phyloP scores from a whole-genome alignment of 192 early-diverging fungal species.

The Entrophospora sp. region DNA sequence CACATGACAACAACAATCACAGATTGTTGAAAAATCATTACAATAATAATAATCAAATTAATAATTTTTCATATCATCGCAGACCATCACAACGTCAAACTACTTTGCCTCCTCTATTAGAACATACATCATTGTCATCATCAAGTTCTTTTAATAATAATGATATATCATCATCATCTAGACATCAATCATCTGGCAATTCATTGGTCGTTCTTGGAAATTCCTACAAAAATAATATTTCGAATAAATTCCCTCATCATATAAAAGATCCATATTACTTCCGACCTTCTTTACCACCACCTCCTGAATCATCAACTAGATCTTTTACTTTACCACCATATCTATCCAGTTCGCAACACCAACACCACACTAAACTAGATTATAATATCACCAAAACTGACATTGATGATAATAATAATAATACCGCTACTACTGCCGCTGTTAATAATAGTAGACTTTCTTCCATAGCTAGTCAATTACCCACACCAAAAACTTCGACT shows the following conservation, averaged over 20 bases:
- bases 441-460: too few relatives aligned
- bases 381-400: neutral
- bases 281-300: neutral
- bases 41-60: neutral
- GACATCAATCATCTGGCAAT: neutral
- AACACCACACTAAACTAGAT: neutral
- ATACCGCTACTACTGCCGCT: neutral
- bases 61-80: neutral
- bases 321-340: neutral
- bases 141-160: neutral
- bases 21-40: neutral
- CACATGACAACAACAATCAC: constrained; percentile 2
- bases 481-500: neutral
- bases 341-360: neutral
- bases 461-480: neutral
- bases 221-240: too few relatives aligned
- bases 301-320: neutral
- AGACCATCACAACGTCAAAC: neutral
- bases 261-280: too few relatives aligned
- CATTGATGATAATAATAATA: neutral
- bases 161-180: neutral
- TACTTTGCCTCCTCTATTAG: neutral
- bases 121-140: neutral
- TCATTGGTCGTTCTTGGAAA: neutral
- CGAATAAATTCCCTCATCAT: too few relatives aligned